Conservation (phyloP, 805 yeast species). For the Ascoidea asiatica region DNA sequence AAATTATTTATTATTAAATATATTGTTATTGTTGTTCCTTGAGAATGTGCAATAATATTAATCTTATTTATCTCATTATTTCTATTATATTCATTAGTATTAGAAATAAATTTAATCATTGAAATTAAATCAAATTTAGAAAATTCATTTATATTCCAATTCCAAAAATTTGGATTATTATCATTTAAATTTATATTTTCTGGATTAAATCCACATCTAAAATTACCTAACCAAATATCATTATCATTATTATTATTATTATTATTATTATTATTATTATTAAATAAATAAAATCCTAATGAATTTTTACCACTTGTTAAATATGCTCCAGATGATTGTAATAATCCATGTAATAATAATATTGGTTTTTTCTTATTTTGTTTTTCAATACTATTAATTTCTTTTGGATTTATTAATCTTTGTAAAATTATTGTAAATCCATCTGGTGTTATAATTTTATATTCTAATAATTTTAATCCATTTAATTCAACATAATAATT, state of each 20-base stretch:
- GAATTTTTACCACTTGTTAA: conserved; percentile 75
- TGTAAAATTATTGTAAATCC: conserved; percentile 64
- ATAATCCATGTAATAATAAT: conserved; percentile 69
- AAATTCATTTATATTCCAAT: conserved; percentile 85
- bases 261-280: conserved; percentile 39
- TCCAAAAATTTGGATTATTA: conserved; percentile 57
- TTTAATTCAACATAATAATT: conserved; percentile 53
- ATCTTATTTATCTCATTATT: conserved; percentile 36
- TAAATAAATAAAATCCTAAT: conserved; percentile 42
- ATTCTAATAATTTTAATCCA: conserved; percentile 45
- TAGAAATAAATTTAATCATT: conserved; percentile 47
- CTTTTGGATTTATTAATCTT: conserved; percentile 39
- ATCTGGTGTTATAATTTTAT: conserved; percentile 58
- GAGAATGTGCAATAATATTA: conserved; percentile 72
- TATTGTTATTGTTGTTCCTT: conserved; percentile 84
- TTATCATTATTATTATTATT: conserved; percentile 41
- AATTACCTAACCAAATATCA: conserved; percentile 89
- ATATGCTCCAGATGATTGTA: conserved; percentile 80
- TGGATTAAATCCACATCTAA: conserved; percentile 76
- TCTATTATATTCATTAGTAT: conserved; percentile 15
- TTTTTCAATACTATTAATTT: conserved; percentile 9
- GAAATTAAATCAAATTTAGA: conserved; percentile 68
- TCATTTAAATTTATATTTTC: conserved; percentile 37
- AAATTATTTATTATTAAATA: conserved; percentile 19
- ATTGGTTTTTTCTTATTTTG: conserved; percentile 41